Base-by-base conservation (phyloP, 1,284 basidiomycete species). In the Cutaneotrichosporon sp. region DNA sequence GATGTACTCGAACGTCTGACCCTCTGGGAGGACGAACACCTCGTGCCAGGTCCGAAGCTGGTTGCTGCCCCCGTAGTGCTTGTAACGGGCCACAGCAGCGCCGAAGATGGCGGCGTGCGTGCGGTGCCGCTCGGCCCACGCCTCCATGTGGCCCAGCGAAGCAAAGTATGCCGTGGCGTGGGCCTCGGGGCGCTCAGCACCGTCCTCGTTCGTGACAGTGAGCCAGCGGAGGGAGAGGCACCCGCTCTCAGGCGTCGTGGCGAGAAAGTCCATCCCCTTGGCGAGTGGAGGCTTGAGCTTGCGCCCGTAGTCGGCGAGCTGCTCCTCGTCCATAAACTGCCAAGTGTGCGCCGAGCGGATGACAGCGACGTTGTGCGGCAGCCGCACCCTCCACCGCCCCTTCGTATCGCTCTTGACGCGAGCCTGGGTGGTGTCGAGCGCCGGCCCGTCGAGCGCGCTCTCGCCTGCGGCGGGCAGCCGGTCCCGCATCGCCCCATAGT, bases 21-120 rank as follows among this genome's bases (percentile, higher is more conserved):
- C 52, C 11, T 50, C 47, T 2, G 61, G 54, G 3, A 63, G 54
- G n/a, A 63, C 43, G 8, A 16, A 59, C 29, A 63, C 61, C 54
- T 63, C 61, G 45, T 63, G 61, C 61, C 61, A 63, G 16, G 61
- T 63, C n/a, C 61, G 29, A 18, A 63, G 54, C 61, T 63, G 61
- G 54, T 63, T 63, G 0, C 22, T 18, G 7, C 22, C 29, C 7
- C 61, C 61, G 29, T 63, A 63, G 27, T 53, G 49, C 49, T 51
- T 58, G 43, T 63, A 63, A 22, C 61, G 29, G 1, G 57, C 57
- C 5, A 56, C n/a, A 3, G 61, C 61, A 4, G 61, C 61, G 20
- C n/a, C 18, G 27, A 59, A 63, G 57, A 63, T 63, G 13, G 61
- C 61, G 0, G 61, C 61, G 29, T 63, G 61, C 3, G 61, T 53